Evolutionary conservation across 73 alveolate species (phyloP).

Genomic region (Stentor roeselii): DNA sequence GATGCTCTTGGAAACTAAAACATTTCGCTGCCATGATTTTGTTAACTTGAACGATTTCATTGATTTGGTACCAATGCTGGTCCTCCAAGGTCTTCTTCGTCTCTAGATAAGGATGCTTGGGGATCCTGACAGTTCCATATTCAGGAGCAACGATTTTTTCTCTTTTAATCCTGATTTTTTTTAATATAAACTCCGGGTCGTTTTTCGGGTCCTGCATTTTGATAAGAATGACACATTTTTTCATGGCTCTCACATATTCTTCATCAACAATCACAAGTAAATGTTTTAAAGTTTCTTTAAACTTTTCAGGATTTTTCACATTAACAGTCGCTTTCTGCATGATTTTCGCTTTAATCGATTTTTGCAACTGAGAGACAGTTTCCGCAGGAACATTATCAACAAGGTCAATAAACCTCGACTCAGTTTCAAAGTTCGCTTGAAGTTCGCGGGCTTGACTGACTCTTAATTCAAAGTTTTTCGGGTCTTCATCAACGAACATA

Average conservation of each 20-base stretch:
- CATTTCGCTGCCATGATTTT: constrained; percentile 21
- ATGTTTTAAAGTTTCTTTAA: constrained; percentile 64
- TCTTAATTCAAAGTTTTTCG: constrained; percentile 56
- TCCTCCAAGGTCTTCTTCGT: neutral
- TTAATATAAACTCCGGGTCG: neutral
- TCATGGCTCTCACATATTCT: constrained; percentile 90
- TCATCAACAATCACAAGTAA: constrained; percentile 71
- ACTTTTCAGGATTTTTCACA: constrained; percentile 48
- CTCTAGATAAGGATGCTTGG: neutral
- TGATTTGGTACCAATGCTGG: neutral
- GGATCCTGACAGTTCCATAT: neutral
- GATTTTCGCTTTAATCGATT: constrained; percentile 62
- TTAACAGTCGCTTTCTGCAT: constrained; percentile 43
- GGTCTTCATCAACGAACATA: constrained; percentile 81
- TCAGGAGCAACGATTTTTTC: neutral
- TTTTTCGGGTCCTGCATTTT: constrained; percentile 24
- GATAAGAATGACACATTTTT: constrained; percentile 67
- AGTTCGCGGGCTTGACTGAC: constrained; percentile 39
- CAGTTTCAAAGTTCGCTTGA: constrained; percentile 78
- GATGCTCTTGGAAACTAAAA: neutral
- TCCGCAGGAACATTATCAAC: constrained; percentile 86
- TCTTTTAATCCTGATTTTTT: neutral
- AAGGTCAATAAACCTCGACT: constrained; percentile 73
- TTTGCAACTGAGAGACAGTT: constrained; percentile 78
- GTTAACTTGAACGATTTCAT: neutral